Base-by-base conservation (phyloP, 306 rosid genomes). In the Cucumis melo region DNA sequence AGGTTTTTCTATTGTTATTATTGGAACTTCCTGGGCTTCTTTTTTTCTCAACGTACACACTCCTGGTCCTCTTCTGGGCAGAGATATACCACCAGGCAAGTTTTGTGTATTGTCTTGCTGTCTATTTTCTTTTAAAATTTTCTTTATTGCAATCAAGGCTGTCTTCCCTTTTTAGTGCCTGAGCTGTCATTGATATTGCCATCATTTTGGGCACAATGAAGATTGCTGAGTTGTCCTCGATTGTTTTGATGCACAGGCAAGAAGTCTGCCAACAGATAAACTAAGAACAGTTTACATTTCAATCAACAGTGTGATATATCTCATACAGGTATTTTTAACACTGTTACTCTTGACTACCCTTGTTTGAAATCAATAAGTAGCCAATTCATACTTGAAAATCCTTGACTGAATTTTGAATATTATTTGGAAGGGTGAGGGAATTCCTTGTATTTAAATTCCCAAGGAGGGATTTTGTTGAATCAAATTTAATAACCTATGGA, bases 31-130 rank as follows among this genome's bases (percentile, higher is more conserved):
- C 99, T 0, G 99, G 99, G 67, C 86, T 94, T 55, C 84, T 94
- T 4, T 94, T 94, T 82, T 92, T 94, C 89, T 88, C 98, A 16
- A 90, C 98, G 11, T 94, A 90, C 81, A 91, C 98, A 16, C 95
- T 94, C 77, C 87, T 94, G 48, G 99, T 87, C 78, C 96, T 94
- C 77, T 94, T 94, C 70, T 94, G 97, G 97, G 97, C 99, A 59
- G 98, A 94, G 86, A 94, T 94, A 77, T 90, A 94, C 87, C 91
- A 92, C 77, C 99, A 94, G 99, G 98, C 85, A 83, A 84, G 89
- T 71, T 42, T 1, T 76, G 20, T 53, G 19, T 73, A 17, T 7
- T 23, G 76, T 82, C 73, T 59, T 57, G 65, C 56, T 80, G 14
- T 63, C 16, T 71, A 2, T 44, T 75, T 59, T 27, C 14, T 57